Percentiles rank a stretch among this genome's conserved stretches.
These are phyloP conservation scores for Leucoagaricus sp. DNA, from an alignment of 1,284 basidiomycete species.

Conservation along the genomic window DNA sequence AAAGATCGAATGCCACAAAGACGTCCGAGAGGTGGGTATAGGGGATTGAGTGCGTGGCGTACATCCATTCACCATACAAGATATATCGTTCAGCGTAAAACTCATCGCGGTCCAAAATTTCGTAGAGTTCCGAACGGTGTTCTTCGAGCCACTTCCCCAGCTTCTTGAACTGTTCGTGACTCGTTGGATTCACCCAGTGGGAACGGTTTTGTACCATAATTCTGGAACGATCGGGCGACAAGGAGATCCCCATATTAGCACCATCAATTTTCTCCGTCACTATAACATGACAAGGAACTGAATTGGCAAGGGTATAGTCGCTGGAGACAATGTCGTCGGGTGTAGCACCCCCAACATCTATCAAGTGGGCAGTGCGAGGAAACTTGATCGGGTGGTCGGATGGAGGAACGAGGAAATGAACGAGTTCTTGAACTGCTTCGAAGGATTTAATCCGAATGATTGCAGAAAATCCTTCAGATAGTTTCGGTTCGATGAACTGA, in stretches of 20 bases:
- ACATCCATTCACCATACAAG: conserved; percentile 66
- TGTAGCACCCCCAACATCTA: conserved; percentile 57
- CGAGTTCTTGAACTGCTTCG: conserved; percentile 48
- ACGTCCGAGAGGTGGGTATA: conserved; percentile 53
- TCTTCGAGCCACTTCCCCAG: conserved; percentile 53
- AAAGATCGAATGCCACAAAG: conserved; percentile 63
- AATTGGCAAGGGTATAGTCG: conserved; percentile 15
- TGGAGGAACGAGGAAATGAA: conserved; percentile 43
- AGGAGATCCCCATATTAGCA: conserved; percentile 66
- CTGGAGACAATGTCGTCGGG: conserved; percentile 46
- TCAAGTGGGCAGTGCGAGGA: conserved; percentile 59
- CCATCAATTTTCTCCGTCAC: conserved; percentile 70
- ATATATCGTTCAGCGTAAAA: conserved; percentile 58
- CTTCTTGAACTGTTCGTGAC: conserved; percentile 61
- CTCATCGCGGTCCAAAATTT: conserved; percentile 49
- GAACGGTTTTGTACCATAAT: conserved; percentile 65
- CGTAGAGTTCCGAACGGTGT: conserved; percentile 45
- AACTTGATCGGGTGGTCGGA: conserved; percentile 53
- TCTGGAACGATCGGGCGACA: conserved; percentile 45
- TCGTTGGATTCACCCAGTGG: conserved; percentile 54
- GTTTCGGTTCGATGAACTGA: conserved; percentile 41
- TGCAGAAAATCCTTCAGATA: conserved; percentile 54
- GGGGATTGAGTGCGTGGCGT: conserved; percentile 59
- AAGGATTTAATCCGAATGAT: conserved; percentile 50
- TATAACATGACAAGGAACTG: conserved; percentile 34